These are phyloP conservation scores for Hericium coralloides DNA, from an alignment of 768 basidiomycete species.

Conservation along the genomic window DNA sequence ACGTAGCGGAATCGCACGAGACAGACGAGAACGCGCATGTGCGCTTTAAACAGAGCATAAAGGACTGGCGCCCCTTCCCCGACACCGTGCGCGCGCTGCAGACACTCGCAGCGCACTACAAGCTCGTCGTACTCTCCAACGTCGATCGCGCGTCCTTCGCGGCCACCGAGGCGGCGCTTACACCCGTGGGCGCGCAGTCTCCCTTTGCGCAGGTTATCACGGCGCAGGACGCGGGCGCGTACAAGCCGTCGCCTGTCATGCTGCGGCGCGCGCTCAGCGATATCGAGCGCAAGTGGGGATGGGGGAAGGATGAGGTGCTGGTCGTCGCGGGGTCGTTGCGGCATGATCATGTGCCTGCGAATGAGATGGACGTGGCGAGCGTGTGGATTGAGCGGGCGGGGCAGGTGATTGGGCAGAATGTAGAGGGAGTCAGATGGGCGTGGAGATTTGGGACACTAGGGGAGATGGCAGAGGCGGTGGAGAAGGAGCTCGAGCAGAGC, in stretches of 20 bases:
- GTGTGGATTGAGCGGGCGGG: constrained; percentile 53
- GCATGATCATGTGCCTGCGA: constrained; percentile 62
- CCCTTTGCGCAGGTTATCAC: neutral
- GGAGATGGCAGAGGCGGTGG: neutral
- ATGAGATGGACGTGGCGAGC: constrained; percentile 41
- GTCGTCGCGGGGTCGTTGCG: constrained; percentile 59
- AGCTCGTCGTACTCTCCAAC: constrained; percentile 68
- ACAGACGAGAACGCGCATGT: neutral
- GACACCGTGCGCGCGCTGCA: constrained; percentile 56
- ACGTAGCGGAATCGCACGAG: neutral
- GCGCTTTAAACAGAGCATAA: constrained; percentile 19
- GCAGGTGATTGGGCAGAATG: neutral
- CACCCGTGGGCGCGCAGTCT: neutral
- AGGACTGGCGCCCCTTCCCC: constrained; percentile 55
- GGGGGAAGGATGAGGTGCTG: constrained; percentile 40
- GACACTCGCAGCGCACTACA: constrained; percentile 51
- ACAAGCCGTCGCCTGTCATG: neutral
- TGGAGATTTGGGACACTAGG: neutral
- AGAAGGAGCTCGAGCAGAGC: neutral
- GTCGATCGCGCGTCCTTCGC: constrained; percentile 59
- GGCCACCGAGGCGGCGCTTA: constrained; percentile 37
- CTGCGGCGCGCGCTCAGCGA: neutral
- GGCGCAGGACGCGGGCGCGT: neutral
- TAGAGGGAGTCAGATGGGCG: neutral
- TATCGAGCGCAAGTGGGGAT: constrained; percentile 16